Base-by-base conservation (phyloP, 1,284 basidiomycete genomes). In the Ceraceosorus bombacis region DNA sequence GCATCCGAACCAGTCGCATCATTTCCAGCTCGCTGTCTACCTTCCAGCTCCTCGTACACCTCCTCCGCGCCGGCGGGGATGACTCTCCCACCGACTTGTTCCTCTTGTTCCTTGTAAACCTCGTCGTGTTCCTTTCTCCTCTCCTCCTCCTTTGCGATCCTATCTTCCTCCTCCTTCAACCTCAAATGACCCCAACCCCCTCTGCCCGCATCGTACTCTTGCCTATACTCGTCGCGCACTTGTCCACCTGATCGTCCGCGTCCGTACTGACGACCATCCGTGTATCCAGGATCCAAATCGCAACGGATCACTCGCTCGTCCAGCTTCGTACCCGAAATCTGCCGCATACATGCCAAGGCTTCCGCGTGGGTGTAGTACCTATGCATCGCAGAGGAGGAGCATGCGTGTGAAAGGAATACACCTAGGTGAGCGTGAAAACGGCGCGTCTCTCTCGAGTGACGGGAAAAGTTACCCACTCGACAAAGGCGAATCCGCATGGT, bases 401-500 rank as follows among this genome's bases (percentile, higher is more conserved):
- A 46, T 55, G n/a, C 15, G 10, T 46, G 43, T 46, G 43, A 10
- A 4, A 46, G 43, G 10, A 46, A 10, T 10, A 46, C 10, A 46
- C 1, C 9, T 46, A 2, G 43, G 10, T 46, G 43, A 15, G 10
- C 43, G 15, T 10, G 10, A 10, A 46, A 46, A 15, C 43, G 43
- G 43, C 43, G 43, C 43, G 9, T 10, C 43, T 15, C 10, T 46
- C 43, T 46, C 1, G 43, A 27, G 27, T 27, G 27, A 27, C 27
- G 3, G 27, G 27, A 27, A 3, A 27, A 27, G 41, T 6, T 6
- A 72, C 77, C 59, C 62, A 79, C 77, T 99, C 95, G 61, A 99
- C 95, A 74, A 99, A 99, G 71, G 94, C 96, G 79, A 99, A 99
- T 0, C 95, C 95, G 77, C 95, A 99, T 0, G 95, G 95, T 53